Percentiles rank a stretch among this genome's conserved stretches.
phyloP scores from a whole-genome alignment of 148 eudicot genomes.

The Simmondsia chinensis region DNA sequence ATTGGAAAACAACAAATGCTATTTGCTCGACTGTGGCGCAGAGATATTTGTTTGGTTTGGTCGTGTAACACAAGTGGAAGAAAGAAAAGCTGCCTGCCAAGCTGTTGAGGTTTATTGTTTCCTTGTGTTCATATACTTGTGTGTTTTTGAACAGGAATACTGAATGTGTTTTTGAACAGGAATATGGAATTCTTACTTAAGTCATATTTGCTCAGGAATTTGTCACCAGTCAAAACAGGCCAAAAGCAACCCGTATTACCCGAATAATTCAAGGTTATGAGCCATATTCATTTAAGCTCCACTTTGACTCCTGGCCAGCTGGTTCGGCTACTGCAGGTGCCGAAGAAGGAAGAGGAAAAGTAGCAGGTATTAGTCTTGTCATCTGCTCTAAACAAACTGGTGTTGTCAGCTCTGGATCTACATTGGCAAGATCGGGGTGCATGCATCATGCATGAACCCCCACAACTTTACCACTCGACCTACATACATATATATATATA shows the following conservation, averaged over 20 bases:
- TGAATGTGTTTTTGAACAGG: too few relatives aligned
- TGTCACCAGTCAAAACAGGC: conserved; percentile 63
- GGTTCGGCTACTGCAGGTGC: conserved; percentile 66
- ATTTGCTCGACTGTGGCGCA: conserved; percentile 82
- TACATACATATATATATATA: too few relatives aligned
- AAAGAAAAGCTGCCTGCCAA: conserved; percentile 73
- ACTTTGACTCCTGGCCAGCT: conserved; percentile 90
- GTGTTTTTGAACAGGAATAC: too few relatives aligned
- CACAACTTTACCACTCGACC: too few relatives aligned
- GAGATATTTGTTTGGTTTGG: conserved; percentile 96
- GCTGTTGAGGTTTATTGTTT: conserved; percentile 99
- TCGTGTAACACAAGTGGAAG: conserved; percentile 87
- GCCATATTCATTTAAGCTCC: conserved; percentile 78
- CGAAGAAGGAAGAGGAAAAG: conserved; percentile 98
- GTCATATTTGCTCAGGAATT: too few relatives aligned
- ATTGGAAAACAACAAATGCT: conserved; percentile 80
- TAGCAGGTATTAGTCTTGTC: conserved; percentile 52
- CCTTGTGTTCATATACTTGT: too few relatives aligned
- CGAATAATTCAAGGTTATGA: conserved; percentile 92
- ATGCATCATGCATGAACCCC: too few relatives aligned
- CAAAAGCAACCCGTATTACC: conserved; percentile 77
- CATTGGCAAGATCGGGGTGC: too few relatives aligned
- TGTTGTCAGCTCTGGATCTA: background rate
- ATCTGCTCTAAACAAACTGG: background rate
- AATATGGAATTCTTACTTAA: too few relatives aligned